Evolutionary conservation across 805 yeast species (phyloP).

Genomic region (Metschnikowia aberdeeniae): DNA sequence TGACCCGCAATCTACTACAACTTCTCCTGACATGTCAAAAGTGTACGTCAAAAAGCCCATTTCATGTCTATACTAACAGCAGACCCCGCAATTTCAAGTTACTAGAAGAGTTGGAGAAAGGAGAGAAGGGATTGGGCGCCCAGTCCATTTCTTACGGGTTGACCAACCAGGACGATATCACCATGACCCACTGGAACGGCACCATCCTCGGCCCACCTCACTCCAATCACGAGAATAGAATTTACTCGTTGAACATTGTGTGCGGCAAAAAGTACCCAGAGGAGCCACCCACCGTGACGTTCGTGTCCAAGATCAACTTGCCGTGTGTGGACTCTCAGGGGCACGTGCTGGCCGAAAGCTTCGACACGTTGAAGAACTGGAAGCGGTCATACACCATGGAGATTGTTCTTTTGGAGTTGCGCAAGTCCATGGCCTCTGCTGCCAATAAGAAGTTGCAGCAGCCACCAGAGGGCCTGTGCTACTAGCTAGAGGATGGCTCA

Average conservation of each 20-base stretch:
- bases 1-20: conserved; percentile 1
- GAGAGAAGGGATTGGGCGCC: conserved; percentile 96
- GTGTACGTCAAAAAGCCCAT: conserved; percentile 32
- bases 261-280: conserved; percentile 89
- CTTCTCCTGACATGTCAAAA: conserved; percentile 36
- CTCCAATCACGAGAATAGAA: conserved; percentile 82
- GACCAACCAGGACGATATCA: conserved; percentile 82
- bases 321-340: conserved; percentile 82
- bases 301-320: conserved; percentile 79
- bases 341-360: conserved; percentile 41
- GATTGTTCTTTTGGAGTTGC: conserved; percentile 78
- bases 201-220: conserved; percentile 98
- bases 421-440: conserved; percentile 80
- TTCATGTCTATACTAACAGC: conserved; percentile 12
- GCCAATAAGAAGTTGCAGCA: conserved; percentile 81
- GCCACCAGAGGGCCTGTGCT: conserved; percentile 85
- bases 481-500: conserved; percentile 16
- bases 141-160: conserved; percentile 96
- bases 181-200: conserved; percentile 96
- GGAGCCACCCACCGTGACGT: conserved; percentile 77
- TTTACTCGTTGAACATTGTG: conserved; percentile 74
- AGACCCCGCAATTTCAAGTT: conserved; percentile 93
- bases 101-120: conserved; percentile 94
- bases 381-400: conserved; percentile 90
- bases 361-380: conserved; percentile 79